phyloP scores from a whole-genome alignment of 1,284 basidiomycete genomes.

The Melampsora americana region DNA sequence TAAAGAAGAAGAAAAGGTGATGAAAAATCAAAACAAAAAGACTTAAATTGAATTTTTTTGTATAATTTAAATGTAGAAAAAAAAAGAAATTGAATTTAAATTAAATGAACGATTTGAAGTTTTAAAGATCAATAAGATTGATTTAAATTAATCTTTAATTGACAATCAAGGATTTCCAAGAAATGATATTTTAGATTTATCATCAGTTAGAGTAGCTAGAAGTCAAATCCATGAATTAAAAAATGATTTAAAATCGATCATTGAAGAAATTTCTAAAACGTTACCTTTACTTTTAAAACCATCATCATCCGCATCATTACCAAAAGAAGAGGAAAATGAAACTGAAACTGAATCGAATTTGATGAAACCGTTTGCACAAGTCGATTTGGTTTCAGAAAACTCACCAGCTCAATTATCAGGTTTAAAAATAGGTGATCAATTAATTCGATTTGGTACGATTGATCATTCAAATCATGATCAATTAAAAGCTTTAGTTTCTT shows the following conservation, averaged over 20 bases:
- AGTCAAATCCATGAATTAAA: constrained; percentile 28
- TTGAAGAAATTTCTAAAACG: constrained; percentile 18
- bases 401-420: constrained; percentile 30
- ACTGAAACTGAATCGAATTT: background rate
- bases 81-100: constrained; percentile 11
- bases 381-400: constrained; percentile 10
- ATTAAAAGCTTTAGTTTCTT: constrained; percentile 13
- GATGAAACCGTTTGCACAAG: constrained; percentile 23
- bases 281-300: constrained; percentile 11
- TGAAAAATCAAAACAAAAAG: too few relatives aligned
- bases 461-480: constrained; percentile 21
- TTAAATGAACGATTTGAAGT: constrained; percentile 15
- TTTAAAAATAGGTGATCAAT: constrained; percentile 11
- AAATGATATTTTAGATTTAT: constrained; percentile 36
- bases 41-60: too few relatives aligned
- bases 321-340: background rate
- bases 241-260: constrained; percentile 10
- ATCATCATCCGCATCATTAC: background rate
- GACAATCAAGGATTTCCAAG: constrained; percentile 29
- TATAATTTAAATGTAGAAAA: too few relatives aligned
- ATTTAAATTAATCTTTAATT: constrained; percentile 19
- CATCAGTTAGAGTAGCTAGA: constrained; percentile 28
- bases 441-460: constrained; percentile 15
- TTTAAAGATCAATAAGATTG: constrained; percentile 8
- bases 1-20: too few relatives aligned